Base-by-base conservation (phyloP, 139 green algal genomes). In the Picochlorum sp. region DNA sequence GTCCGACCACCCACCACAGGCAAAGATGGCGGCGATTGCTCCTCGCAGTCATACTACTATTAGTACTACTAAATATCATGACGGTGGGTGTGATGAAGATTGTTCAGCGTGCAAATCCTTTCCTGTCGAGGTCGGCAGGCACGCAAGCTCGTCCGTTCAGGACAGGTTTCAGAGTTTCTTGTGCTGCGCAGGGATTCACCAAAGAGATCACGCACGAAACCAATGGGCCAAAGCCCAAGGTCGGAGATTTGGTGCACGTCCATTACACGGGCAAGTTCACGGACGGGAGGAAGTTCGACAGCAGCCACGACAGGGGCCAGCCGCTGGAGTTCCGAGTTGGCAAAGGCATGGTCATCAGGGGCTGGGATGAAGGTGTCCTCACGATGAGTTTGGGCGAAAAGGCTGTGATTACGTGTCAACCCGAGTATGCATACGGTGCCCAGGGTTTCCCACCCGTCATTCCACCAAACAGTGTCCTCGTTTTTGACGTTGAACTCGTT, bases 241-340 rank as follows among this genome's bases (percentile, higher is more conserved):
- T 20, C 0, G 20, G 21, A 8, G 13, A 34, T 37, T 30, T 23
- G 26, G 51, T 59, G 23, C 23, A 20, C 1, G 51, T 59, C 13
- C 51, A 59, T 13, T 59, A 59, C 1, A 46, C 56, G 44, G 56
- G 56, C 41, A 78, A 65, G 23, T 65, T 78, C 47, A 63, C 76
- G 8, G 59, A 92, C 59, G 87, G 87, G 41, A 78, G 68, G 30
- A 86, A 92, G 75, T 95, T 95, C 62, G 87, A 95, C 62, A 71
- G 64, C 24, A 72, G 32, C 26, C 72, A 68, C 8, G 80, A 89
- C 54, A 73, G 84, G 4, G 62, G 60, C n/a, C n/a, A 79, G 47
- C 78, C 75, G 85, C 84, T 85, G 45, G 58, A 75, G 4, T 89
- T 89, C 79, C 65, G 52, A 18, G 77, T 87, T 28, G 81, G 80